phyloP scores from a whole-genome alignment of 2,329 filamentous ascomycete genomes.

The Triangularia verruculosa region DNA sequence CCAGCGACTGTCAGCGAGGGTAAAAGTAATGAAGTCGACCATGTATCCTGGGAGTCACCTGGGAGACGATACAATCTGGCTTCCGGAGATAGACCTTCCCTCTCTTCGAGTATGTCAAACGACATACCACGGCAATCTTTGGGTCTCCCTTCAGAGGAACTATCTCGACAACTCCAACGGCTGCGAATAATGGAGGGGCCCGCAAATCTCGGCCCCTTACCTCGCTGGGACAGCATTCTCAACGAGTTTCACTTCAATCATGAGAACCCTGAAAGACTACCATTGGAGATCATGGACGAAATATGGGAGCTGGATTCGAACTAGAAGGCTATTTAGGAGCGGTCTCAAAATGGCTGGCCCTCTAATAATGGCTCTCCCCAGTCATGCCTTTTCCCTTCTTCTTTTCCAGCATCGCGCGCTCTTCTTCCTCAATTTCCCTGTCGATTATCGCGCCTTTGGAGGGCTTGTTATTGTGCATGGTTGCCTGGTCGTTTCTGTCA shows the following conservation, averaged over 20 bases:
- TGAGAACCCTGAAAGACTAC: not conserved
- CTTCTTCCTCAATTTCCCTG: conserved; percentile 25
- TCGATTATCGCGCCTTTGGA: conserved; percentile 24
- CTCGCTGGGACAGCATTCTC: not conserved
- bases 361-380: conserved; percentile 3
- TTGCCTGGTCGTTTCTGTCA: conserved; percentile 16
- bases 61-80: no score
- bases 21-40: no score
- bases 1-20: no score
- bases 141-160: no score
- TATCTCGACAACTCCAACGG: no score
- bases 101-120: no score
- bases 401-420: conserved; percentile 20
- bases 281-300: not conserved
- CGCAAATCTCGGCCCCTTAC: no score
- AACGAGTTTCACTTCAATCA: not conserved
- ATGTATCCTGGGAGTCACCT: no score
- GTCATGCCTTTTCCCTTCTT: conserved; percentile 17
- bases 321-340: not conserved
- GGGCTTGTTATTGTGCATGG: conserved; percentile 21
- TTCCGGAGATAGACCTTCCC: no score
- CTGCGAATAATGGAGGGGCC: no score
- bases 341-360: no score
- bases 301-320: not conserved
- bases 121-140: no score